Evolutionary conservation across 176 grass and related monocot species (phyloP), one percentile per base, ranked within the genome.

Genomic region (Phragmites australis): DNA sequence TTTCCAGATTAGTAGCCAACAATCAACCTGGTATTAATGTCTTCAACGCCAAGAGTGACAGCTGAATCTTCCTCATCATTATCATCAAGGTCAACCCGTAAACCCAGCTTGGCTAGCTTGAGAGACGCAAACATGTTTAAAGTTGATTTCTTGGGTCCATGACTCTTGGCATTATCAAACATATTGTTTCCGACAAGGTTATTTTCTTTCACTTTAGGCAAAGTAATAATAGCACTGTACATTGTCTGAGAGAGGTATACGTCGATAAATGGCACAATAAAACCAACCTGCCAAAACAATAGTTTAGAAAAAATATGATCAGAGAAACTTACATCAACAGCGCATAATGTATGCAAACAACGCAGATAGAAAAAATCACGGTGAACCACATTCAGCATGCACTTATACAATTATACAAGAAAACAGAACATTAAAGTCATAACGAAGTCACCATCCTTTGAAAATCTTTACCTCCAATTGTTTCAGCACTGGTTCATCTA

Each of bases 401-500:
- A 78, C 75, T 72, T 56, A 39, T 50, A 65, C 19, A 77, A 53
- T 70, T 73, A 71, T 54, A 74, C 16, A 5, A 59, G 44, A 79
- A 77, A 49, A 29, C 21, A 84, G 52, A 80, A 14, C 52, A 68
- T 70, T 59, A 74, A 74, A 78, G 41, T 50, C 41, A 73, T 65
- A 77, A 43, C 44, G 1, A 87, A 58, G 42, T 43, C 41, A 77
- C 21, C 40, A 13, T 48, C 48, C 23, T 65, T 34, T 9, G 51
- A 54, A 56, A 82, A 59, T 21, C 15, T 70, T 67, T 92, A 97
- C 95, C 95, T 97, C 90, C 25, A 94, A 82, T 41, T 92, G 83
- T 87, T 93, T 93, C 80, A 97, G 69, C 80, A 82, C 32, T 62
- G 92, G 85, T 89, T 97, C 95, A 74, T 94, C 92, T 51, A 87